Evolutionary conservation across 2,329 filamentous ascomycete genomes (phyloP).

Genomic region (Aplosporella prunicola): DNA sequence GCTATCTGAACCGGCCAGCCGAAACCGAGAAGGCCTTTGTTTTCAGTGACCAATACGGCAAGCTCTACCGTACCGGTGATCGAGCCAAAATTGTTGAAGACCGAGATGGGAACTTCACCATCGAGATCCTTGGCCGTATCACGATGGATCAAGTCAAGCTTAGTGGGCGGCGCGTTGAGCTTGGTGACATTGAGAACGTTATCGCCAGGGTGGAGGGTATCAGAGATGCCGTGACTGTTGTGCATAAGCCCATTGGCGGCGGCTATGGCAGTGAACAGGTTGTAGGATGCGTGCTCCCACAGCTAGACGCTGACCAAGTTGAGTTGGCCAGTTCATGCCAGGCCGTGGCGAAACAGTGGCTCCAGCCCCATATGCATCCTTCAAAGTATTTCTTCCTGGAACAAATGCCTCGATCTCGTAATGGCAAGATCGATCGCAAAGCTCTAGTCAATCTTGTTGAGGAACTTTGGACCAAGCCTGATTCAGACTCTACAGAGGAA

Average conservation of each 20-base stretch:
- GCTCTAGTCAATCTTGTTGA: slow-evolving; percentile 7
- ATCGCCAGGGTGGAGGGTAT: slow-evolving; percentile 23
- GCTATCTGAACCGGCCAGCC: slow-evolving; percentile 66
- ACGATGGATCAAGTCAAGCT: slow-evolving; percentile 71
- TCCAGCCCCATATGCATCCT: slow-evolving; percentile 72
- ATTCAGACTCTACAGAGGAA: not conserved
- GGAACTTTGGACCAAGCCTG: not conserved
- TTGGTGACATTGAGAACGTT: slow-evolving; percentile 42
- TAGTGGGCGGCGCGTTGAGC: slow-evolving; percentile 65
- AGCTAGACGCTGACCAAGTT: not conserved
- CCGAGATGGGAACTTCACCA: slow-evolving; percentile 44
- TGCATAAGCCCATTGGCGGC: slow-evolving; percentile 22
- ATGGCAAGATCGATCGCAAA: slow-evolving; percentile 68
- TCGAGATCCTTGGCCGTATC: slow-evolving; percentile 73
- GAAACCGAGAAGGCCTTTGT: slow-evolving; percentile 23
- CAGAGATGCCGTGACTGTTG: slow-evolving; percentile 35
- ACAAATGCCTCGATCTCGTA: slow-evolving; percentile 61
- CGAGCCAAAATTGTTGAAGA: slow-evolving; percentile 51
- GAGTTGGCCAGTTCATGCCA: slow-evolving; percentile 14
- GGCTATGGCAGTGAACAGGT: slow-evolving; percentile 6
- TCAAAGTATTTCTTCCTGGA: slow-evolving; percentile 54
- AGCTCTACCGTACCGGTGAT: slow-evolving; percentile 71
- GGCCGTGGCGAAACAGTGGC: slow-evolving; percentile 39
- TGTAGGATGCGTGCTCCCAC: slow-evolving; percentile 4
- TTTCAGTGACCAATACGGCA: slow-evolving; percentile 37